Base-by-base conservation (phyloP, 176 grass and related monocot genomes). In the Triticum urartu region DNA sequence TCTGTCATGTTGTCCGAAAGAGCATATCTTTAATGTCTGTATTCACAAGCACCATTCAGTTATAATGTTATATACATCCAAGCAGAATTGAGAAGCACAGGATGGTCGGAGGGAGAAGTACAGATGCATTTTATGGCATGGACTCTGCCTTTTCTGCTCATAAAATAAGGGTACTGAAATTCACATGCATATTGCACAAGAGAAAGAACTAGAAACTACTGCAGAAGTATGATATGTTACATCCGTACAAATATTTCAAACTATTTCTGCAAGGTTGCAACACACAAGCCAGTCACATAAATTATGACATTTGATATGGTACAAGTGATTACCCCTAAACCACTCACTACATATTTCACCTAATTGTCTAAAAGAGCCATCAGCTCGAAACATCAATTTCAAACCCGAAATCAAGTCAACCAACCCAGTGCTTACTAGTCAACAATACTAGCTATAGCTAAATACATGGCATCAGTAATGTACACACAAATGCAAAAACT, bases 381-480 rank as follows among this genome's bases (percentile, higher is more conserved):
- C 68, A 32, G 17, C 60, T 84, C 2, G 0, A 70, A 70, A 84
- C 61, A 80, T 75, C 11, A 84, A 91, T 71, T 81, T 35, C 69
- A 88, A 85, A 78, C 71, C 39, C 82, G 84, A 91, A 88, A 72
- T 63, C 82, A 91, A 77, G 47, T 85, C 77, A 85, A 80, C 62
- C 76, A 77, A 70, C 76, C 38, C 68, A 80, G 52, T 80, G 70
- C 60, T 36, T 84, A 68, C 60, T 84, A 80, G 68, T 67, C 59
- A 75, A 75, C 59, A 60, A 69, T 75, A 80, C 75, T 48, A 84
- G 60, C 76, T 87, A 91, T 48, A 84, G 60, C 76, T 87, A 91
- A 87, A 69, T 76, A 87, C 62, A 87, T 22, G 13, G 42, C 82
- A 88, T 81, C 71, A 58, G 78, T 3, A 83, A 77, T 91, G 50